Conservation (phyloP, 2,329 filamentous ascomycete species). For the Paecilomyces sp. region DNA sequence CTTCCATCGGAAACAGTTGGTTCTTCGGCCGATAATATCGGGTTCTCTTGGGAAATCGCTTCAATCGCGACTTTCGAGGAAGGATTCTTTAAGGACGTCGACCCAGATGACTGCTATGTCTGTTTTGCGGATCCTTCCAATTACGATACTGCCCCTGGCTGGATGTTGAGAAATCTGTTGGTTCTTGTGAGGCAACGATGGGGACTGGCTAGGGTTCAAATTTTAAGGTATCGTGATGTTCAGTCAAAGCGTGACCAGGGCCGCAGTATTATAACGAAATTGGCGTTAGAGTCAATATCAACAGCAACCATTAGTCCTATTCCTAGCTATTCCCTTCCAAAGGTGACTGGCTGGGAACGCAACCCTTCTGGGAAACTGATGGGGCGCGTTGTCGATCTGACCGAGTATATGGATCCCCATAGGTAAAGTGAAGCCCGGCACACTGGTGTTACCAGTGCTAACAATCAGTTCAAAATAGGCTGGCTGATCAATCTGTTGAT, state of each 20-base stretch:
- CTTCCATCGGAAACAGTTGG: slow-evolving; percentile 41
- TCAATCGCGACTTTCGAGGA: slow-evolving; percentile 71
- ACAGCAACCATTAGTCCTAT: slow-evolving; percentile 11
- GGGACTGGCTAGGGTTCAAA: slow-evolving; percentile 66
- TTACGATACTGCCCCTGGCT: slow-evolving; percentile 78
- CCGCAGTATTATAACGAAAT: slow-evolving; percentile 68
- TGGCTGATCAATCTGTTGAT: slow-evolving; percentile 92
- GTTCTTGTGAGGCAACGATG: slow-evolving; percentile 79
- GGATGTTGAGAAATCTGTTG: slow-evolving; percentile 85
- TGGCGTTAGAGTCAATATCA: slow-evolving; percentile 40
- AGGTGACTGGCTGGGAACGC: slow-evolving; percentile 92
- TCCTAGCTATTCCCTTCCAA: slow-evolving; percentile 56
- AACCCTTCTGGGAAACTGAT: slow-evolving; percentile 70
- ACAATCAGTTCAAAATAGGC: slow-evolving; percentile 21
- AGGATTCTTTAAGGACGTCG: slow-evolving; percentile 73
- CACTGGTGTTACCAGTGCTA: neutral
- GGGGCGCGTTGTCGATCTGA: slow-evolving; percentile 71
- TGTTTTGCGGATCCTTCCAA: slow-evolving; percentile 91
- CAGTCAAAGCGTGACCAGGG: slow-evolving; percentile 70
- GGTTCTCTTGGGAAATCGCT: slow-evolving; percentile 70
- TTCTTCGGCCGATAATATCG: slow-evolving; percentile 48
- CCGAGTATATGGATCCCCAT: slow-evolving; percentile 86
- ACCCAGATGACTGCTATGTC: slow-evolving; percentile 70
- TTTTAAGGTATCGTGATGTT: slow-evolving; percentile 85
- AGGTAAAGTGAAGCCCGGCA: slow-evolving; percentile 32